A percentile compares a stretch with the other conserved stretches of the same genome.
Conservation (phyloP, 441 rosid species). For the Populus hybrid region DNA sequence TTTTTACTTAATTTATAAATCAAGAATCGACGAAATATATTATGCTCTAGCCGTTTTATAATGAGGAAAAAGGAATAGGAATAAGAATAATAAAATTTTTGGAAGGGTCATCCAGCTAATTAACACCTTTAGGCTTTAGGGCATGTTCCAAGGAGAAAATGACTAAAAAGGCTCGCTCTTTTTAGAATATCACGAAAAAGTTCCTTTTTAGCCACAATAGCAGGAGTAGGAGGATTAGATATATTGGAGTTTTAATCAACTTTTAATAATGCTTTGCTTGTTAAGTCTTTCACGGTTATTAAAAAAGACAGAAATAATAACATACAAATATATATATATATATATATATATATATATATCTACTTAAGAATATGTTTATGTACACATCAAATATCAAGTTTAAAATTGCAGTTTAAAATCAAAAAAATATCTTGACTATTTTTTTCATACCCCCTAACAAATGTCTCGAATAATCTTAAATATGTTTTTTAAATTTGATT, state of each 20-base stretch:
- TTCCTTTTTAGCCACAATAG: slow-evolving; percentile 56
- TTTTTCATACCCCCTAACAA: no score
- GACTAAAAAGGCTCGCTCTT: slow-evolving; percentile 47
- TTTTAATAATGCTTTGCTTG: no score
- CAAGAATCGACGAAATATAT: slow-evolving; percentile 29
- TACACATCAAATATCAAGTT: no score
- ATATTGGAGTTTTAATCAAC: background rate
- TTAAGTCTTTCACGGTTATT: no score
- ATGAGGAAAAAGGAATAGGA: background rate
- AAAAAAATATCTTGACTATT: no score
- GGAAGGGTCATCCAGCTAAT: slow-evolving; percentile 40
- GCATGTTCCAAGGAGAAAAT: slow-evolving; percentile 42
- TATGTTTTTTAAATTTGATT: no score
- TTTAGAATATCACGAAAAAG: slow-evolving; percentile 58
- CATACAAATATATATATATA: no score
- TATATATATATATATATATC: no score
- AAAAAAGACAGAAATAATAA: no score
- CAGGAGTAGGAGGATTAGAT: background rate
- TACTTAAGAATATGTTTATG: no score
- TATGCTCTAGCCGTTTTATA: slow-evolving; percentile 16
- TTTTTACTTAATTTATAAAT: slow-evolving; percentile 35
- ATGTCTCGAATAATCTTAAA: no score
- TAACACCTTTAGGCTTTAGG: slow-evolving; percentile 59
- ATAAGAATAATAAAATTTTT: background rate
- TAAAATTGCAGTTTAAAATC: no score